Conservation (phyloP, 441 rosid genomes). For the Raphanus hybrid region DNA sequence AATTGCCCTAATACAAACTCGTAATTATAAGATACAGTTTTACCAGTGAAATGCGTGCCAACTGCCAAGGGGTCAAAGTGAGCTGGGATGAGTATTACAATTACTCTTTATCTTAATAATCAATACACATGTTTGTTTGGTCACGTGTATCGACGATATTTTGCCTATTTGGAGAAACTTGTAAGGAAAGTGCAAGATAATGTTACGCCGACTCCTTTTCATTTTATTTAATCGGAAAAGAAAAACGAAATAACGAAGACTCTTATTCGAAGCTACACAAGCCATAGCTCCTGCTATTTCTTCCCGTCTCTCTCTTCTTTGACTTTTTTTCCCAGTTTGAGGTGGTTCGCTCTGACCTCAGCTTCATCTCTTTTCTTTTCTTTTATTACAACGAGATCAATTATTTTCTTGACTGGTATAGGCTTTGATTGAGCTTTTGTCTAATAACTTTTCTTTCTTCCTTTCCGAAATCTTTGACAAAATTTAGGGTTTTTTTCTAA, state of each 20-base stretch:
- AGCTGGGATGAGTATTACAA: background rate
- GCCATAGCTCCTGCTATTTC: background rate
- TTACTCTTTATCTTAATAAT: background rate
- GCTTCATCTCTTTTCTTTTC: slow-evolving; percentile 20
- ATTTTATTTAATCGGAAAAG: background rate
- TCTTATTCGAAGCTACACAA: slow-evolving; percentile 3
- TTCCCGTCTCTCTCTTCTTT: slow-evolving; percentile 2
- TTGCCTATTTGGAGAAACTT: background rate
- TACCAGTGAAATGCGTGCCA: background rate
- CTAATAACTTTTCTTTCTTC: background rate
- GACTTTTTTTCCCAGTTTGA: slow-evolving; percentile 21
- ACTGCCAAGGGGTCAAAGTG: background rate
- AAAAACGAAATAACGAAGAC: background rate
- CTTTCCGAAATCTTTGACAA: background rate
- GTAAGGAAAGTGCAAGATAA: slow-evolving; percentile 5
- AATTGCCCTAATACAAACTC: no score
- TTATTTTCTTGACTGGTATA: background rate
- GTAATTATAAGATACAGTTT: no score
- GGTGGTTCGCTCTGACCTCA: slow-evolving; percentile 32
- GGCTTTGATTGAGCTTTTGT: background rate
- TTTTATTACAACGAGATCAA: background rate
- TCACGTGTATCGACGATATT: background rate
- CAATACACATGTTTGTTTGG: background rate
- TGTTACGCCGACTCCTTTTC: slow-evolving; percentile 7
- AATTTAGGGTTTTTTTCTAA: background rate